Evolutionary conservation across 2,329 filamentous ascomycete genomes (phyloP).

Genomic region (Colletotrichum tamarilloi): DNA sequence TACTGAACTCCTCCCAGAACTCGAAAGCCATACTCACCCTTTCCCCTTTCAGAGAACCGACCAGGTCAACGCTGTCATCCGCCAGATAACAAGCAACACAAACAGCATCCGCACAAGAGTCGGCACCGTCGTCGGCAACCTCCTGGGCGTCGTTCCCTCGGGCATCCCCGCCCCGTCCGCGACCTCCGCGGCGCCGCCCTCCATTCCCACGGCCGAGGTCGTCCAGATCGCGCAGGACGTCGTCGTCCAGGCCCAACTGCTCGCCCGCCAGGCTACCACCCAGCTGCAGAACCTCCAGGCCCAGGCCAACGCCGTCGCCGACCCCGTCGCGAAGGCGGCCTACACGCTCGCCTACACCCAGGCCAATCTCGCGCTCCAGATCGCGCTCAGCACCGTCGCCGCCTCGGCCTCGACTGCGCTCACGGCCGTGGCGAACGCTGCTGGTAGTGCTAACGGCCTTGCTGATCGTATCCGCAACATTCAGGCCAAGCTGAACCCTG

Average conservation of each 20-base stretch:
- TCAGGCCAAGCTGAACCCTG: neutral
- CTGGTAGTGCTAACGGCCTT: neutral
- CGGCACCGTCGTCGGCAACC: neutral
- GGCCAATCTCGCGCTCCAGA: neutral
- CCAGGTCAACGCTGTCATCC: neutral
- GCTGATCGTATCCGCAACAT: neutral
- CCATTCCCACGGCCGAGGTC: neutral
- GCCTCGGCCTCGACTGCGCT: neutral
- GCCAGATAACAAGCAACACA: neutral
- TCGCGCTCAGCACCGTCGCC: neutral
- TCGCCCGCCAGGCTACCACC: neutral
- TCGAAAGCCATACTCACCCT: neutral
- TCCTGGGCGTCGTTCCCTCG: neutral
- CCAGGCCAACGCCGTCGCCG: neutral
- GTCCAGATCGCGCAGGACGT: neutral
- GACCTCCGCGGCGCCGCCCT: neutral
- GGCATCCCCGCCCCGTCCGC: neutral
- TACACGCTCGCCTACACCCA: neutral
- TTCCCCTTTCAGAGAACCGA: neutral
- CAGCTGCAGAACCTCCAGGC: neutral
- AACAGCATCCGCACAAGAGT: conserved; percentile 6
- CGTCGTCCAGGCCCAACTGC: neutral
- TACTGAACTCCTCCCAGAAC: neutral
- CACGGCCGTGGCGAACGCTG: neutral
- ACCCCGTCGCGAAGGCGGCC: neutral